Base-by-base conservation (phyloP, 2,329 filamentous ascomycete species). In the Sporothrix humicola region DNA sequence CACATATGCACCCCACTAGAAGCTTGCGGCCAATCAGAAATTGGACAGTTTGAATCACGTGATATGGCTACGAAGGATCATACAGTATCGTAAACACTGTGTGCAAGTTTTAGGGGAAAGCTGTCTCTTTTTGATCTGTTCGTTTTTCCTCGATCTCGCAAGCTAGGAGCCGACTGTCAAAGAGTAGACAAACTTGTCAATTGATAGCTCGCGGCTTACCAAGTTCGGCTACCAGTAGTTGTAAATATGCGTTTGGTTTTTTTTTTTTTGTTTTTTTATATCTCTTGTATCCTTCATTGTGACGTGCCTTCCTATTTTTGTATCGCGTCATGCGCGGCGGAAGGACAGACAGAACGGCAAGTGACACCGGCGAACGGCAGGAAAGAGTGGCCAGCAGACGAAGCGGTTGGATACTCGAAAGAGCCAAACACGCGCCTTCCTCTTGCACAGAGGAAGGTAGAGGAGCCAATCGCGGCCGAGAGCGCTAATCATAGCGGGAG, bases 11-110 rank as follows among this genome's bases (percentile, higher is more conserved):
- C 69, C 66, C 73, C 73, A 59, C 73, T 42, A n/a, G 13, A 13
- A 70, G 52, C 58, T 71, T 48, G 12, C 12, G 13, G 46, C 74
- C 74, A 75, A 74, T 74, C 50, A 73, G 2, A 37, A 23, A 6
- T n/a, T 6, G 9, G 44, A 12, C 12, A 26, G 2, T 8, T 42
- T 7, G 10, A 42, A 31, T 69, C 66, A 69, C 48, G 66, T 69
- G 66, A 69, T 42, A 20, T 3, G 13, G 2, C 1, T n/a, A 5
- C 20, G 6, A 31, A 44, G 61, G 66, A 69, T 6, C 13, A 9
- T 54, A 69, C 65, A 69, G 66, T 69, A 23, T 3, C 3, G 17
- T 5, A 5, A 8, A 15, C 66, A 69, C 66, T 56, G 66, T 69
- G 23, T 31, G 8, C 17, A 48, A 17, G 4, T 9, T n/a, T 31